Conservation (phyloP, 192 early-diverging fungal genomes). For the Thoreauomyces humboldtii region DNA sequence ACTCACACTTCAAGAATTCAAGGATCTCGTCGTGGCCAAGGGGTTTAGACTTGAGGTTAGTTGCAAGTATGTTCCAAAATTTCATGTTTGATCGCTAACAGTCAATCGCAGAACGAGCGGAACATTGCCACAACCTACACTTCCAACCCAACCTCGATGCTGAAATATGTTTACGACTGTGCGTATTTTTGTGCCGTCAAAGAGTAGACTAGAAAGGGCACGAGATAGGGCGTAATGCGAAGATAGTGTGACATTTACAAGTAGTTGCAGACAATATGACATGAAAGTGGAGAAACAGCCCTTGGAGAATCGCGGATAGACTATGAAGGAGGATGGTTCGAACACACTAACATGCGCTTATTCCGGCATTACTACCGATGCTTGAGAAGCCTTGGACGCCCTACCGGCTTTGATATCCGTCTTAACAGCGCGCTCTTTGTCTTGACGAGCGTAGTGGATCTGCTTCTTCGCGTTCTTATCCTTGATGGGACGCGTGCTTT, state of each 20-base stretch:
- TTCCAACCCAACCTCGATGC: conserved; percentile 71
- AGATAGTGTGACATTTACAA: too few relatives aligned
- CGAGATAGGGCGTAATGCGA: not conserved
- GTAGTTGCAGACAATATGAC: too few relatives aligned
- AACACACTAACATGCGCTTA: too few relatives aligned
- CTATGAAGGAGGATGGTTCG: too few relatives aligned
- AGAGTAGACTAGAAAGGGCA: not conserved
- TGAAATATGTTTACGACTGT: conserved; percentile 75
- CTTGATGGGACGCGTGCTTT: not conserved
- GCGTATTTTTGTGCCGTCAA: conserved; percentile 52
- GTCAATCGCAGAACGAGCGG: conserved; percentile 49
- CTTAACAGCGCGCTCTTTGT: conserved; percentile 43
- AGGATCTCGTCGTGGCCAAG: conserved; percentile 34
- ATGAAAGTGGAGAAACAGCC: too few relatives aligned
- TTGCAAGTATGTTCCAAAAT: conserved; percentile 2
- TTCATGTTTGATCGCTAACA: not conserved
- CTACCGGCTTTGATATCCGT: conserved; percentile 32
- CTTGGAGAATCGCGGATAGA: too few relatives aligned
- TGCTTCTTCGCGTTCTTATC: conserved; percentile 21
- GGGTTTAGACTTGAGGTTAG: conserved; percentile 70
- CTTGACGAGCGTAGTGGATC: conserved; percentile 32
- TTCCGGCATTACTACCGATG: too few relatives aligned
- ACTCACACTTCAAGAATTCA: conserved; percentile 80
- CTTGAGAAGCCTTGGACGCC: conserved; percentile 37
- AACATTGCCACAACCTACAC: conserved; percentile 70